These are phyloP conservation scores for Cicer yamashitae DNA, from an alignment of 306 rosid genomes.

Conservation along the genomic window DNA sequence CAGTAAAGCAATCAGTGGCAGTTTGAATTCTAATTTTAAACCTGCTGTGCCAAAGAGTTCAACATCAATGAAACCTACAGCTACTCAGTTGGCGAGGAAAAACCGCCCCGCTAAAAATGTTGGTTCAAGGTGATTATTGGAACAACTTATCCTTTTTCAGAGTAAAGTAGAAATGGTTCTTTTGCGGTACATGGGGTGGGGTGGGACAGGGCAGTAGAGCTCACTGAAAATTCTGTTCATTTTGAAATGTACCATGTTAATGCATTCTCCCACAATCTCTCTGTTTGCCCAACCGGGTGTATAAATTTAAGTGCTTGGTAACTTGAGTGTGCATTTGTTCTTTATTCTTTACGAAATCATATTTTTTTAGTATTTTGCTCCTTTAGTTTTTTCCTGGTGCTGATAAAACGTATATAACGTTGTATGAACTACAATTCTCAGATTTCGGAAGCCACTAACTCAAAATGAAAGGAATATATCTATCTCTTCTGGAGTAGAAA, in stretches of 20 bases:
- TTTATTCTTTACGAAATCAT: slow-evolving; percentile 21
- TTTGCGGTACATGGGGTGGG: not conserved
- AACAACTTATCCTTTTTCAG: slow-evolving; percentile 13
- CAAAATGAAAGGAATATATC: slow-evolving; percentile 64
- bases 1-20: slow-evolving; percentile 44
- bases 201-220: not conserved
- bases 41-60: slow-evolving; percentile 62
- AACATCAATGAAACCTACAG: slow-evolving; percentile 88
- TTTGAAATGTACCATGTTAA: slow-evolving; percentile 31
- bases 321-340: slow-evolving; percentile 21
- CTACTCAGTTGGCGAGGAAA: slow-evolving; percentile 88
- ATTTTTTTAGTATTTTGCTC: slow-evolving; percentile 32
- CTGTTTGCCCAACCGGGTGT: slow-evolving; percentile 6
- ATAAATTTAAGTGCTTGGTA: slow-evolving; percentile 1
- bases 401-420: slow-evolving; percentile 18
- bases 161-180: not conserved
- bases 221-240: slow-evolving; percentile 17
- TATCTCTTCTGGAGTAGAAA: slow-evolving; percentile 70
- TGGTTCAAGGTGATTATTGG: slow-evolving; percentile 67
- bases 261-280: slow-evolving; percentile 13
- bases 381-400: slow-evolving; percentile 10
- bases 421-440: slow-evolving; percentile 47
- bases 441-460: slow-evolving; percentile 63
- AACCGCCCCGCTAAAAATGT: slow-evolving; percentile 47
- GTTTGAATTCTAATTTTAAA: slow-evolving; percentile 51